Evolutionary conservation across 768 basidiomycete genomes (phyloP).

Genomic region (Xerocomellus chrysenteron): DNA sequence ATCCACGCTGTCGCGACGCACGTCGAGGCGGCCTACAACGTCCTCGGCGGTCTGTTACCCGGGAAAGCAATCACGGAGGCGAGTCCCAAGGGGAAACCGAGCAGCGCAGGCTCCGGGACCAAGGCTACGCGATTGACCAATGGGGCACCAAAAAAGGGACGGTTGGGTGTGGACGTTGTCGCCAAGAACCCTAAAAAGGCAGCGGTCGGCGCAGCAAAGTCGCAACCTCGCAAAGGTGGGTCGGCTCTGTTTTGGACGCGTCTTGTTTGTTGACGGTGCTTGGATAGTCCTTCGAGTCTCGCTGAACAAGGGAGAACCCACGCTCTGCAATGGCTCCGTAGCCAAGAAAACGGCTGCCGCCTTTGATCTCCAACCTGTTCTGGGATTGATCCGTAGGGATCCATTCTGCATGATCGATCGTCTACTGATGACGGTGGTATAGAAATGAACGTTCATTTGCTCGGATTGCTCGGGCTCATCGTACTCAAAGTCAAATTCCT

Average conservation of each 20-base stretch:
- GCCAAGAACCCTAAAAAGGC: conserved; percentile 13
- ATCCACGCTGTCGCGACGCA: conserved; percentile 48
- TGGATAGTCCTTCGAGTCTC: conserved; percentile 17
- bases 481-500: conserved; percentile 68
- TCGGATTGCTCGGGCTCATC: conserved; percentile 67
- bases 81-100: conserved; percentile 23
- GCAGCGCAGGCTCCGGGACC: conserved; percentile 16
- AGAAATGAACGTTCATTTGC: conserved; percentile 60
- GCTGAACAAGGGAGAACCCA: conserved; percentile 10
- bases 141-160: conserved; percentile 37
- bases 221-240: conserved; percentile 42
- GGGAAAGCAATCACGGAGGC: background rate
- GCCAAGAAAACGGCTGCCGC: background rate
- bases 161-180: background rate
- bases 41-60: conserved; percentile 42
- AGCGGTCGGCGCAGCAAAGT: conserved; percentile 39
- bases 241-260: background rate
- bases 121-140: conserved; percentile 5
- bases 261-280: background rate
- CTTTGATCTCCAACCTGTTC: conserved; percentile 35
- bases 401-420: background rate
- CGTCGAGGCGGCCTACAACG: conserved; percentile 50
- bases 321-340: background rate
- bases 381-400: conserved; percentile 55
- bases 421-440: background rate